Percentiles rank a stretch among this genome's conserved stretches.
These are phyloP conservation scores for Keqinozyma sinolaborantium DNA, from an alignment of 1,139 yeast species.

Conservation along the genomic window DNA sequence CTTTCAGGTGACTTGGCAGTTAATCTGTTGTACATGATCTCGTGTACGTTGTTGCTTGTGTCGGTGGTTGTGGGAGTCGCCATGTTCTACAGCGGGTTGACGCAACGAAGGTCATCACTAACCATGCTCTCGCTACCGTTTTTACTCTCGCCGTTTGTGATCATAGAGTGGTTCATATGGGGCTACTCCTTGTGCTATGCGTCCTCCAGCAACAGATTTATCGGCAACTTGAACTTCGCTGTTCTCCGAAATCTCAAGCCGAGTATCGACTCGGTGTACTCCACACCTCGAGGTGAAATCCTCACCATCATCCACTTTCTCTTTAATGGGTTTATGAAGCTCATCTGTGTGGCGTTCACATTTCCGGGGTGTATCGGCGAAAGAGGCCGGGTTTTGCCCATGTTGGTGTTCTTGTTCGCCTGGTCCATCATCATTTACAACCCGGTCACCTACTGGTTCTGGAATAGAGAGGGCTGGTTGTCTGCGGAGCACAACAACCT, in stretches of 20 bases:
- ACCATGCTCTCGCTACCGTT: slow-evolving; percentile 52
- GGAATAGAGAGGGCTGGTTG: slow-evolving; percentile 62
- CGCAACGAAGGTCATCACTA: slow-evolving; percentile 53
- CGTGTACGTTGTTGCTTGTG: slow-evolving; percentile 32
- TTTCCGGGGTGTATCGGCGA: slow-evolving; percentile 59
- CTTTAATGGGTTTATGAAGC: slow-evolving; percentile 50
- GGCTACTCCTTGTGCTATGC: slow-evolving; percentile 54
- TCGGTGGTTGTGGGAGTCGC: slow-evolving; percentile 41
- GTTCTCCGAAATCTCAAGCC: slow-evolving; percentile 36
- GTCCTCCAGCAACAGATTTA: slow-evolving; percentile 36
- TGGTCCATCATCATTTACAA: slow-evolving; percentile 61
- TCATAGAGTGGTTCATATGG: slow-evolving; percentile 57
- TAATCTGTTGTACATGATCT: slow-evolving; percentile 36
- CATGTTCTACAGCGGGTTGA: slow-evolving; percentile 56
- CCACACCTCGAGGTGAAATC: slow-evolving; percentile 38
- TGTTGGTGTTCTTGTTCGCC: slow-evolving; percentile 46
- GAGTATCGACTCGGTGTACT: slow-evolving; percentile 18
- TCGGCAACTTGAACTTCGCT: slow-evolving; percentile 45
- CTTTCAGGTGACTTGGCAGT: slow-evolving; percentile 17
- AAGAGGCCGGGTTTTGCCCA: slow-evolving; percentile 53
- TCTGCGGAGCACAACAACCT: slow-evolving; percentile 31
- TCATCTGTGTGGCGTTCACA: slow-evolving; percentile 50
- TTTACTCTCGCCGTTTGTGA: slow-evolving; percentile 36
- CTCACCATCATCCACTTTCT: slow-evolving; percentile 40
- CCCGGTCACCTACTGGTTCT: slow-evolving; percentile 65